phyloP scores from a whole-genome alignment of 2,329 filamentous ascomycete genomes.

The Cercospora sojina region DNA sequence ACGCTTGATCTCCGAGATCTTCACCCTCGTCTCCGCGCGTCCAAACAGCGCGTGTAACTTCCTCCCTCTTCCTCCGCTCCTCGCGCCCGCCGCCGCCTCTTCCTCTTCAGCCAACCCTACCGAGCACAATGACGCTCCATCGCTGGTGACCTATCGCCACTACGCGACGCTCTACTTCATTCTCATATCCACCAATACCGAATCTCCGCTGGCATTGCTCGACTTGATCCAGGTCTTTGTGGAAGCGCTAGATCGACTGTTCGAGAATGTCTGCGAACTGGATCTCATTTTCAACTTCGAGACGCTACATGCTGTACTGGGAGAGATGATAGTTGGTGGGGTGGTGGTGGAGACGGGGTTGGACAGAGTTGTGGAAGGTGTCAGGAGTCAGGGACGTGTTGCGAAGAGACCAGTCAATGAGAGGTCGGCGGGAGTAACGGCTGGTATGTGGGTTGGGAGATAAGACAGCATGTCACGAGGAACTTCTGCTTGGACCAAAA shows the following conservation, averaged over 20 bases:
- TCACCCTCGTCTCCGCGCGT: constrained; percentile 88
- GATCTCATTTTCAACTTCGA: constrained; percentile 99
- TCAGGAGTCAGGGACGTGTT: constrained; percentile 71
- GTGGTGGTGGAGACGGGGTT: constrained; percentile 91
- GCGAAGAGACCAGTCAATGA: constrained; percentile 79
- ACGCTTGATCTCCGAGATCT: constrained; percentile 94
- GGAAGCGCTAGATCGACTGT: constrained; percentile 88
- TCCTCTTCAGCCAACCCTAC: constrained; percentile 42
- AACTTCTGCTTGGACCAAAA: background rate
- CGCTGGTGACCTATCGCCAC: constrained; percentile 94
- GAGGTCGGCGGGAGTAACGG: constrained; percentile 42
- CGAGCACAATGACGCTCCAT: constrained; percentile 82
- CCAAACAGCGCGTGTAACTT: constrained; percentile 96
- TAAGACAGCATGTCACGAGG: constrained; percentile 23
- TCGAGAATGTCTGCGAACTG: constrained; percentile 97
- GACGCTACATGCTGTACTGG: constrained; percentile 84
- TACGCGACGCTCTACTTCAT: constrained; percentile 99
- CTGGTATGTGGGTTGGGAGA: constrained; percentile 40
- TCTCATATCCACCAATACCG: constrained; percentile 92
- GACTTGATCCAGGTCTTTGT: constrained; percentile 98
- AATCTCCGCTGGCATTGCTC: constrained; percentile 90
- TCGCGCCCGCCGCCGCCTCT: constrained; percentile 25
- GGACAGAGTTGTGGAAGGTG: constrained; percentile 83
- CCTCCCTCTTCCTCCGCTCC: constrained; percentile 60
- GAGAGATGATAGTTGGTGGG: constrained; percentile 93